Evolutionary conservation across 345 rosid genomes (phyloP).

Genomic region (Boechera retrofracta): DNA sequence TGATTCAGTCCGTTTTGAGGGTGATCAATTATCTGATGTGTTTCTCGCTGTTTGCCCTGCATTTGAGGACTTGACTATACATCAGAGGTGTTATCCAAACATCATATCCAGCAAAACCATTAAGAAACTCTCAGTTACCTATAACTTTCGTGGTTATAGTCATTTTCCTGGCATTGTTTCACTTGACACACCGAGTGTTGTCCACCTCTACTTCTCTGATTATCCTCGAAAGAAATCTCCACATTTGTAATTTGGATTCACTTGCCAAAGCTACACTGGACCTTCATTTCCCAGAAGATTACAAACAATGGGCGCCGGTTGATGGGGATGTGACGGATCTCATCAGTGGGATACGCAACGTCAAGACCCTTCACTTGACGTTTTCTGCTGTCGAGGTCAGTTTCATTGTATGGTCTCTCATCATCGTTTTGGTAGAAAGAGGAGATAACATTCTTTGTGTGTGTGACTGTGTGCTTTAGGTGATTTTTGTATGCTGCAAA

Average conservation of each 20-base stretch:
- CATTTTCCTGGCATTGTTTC: rapidly evolving
- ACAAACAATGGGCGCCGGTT: neutral
- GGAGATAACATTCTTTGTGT: neutral
- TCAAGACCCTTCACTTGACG: neutral
- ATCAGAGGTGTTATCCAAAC: neutral
- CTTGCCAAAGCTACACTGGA: neutral
- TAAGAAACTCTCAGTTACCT: neutral
- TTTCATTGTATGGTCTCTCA: neutral
- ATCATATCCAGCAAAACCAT: neutral
- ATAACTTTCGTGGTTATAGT: neutral
- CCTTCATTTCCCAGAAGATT: neutral
- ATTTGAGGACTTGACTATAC: neutral
- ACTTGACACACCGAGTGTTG: neutral
- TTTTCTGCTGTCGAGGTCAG: neutral
- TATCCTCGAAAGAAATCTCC: neutral
- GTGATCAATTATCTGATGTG: neutral
- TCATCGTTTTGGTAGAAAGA: neutral
- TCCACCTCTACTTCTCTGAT: neutral
- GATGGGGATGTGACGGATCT: neutral
- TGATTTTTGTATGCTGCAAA: neutral
- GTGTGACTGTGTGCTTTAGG: neutral
- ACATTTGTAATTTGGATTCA: neutral
- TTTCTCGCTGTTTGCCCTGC: neutral
- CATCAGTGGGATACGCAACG: neutral
- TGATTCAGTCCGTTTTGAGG: neutral